Evolutionary conservation across 768 basidiomycete species (phyloP).

Genomic region (Russula sp.): DNA sequence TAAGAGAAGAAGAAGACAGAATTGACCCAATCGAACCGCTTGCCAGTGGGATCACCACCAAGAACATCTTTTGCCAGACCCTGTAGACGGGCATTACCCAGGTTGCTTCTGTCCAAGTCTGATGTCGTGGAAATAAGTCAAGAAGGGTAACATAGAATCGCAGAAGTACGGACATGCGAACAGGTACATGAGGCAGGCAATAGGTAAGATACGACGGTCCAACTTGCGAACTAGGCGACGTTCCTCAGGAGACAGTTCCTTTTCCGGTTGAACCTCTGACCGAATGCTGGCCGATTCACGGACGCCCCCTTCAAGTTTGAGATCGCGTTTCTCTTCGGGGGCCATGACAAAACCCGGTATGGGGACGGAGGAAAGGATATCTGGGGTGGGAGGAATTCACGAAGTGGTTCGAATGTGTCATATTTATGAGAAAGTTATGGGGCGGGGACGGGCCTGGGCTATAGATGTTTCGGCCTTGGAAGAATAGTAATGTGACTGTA

Average conservation of each 20-base stretch:
- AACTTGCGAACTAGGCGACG: conserved; percentile 54
- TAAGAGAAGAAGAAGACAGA: conserved; percentile 78
- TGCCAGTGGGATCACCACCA: conserved; percentile 60
- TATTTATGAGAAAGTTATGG: background rate
- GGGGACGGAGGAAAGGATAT: background rate
- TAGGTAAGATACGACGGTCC: conserved; percentile 61
- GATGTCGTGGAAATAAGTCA: background rate
- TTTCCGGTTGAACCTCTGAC: background rate
- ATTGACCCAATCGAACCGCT: conserved; percentile 72
- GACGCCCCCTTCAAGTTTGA: background rate
- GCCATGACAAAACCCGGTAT: background rate
- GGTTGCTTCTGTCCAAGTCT: conserved; percentile 68
- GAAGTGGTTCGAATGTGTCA: background rate
- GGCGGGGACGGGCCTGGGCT: background rate
- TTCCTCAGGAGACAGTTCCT: conserved; percentile 36
- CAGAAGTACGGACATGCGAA: conserved; percentile 56
- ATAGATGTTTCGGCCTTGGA: background rate
- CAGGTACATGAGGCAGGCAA: conserved; percentile 66
- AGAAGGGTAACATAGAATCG: background rate
- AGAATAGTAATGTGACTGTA: background rate
- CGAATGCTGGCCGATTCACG: background rate
- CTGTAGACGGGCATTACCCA: conserved; percentile 75
- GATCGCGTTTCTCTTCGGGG: conserved; percentile 4
- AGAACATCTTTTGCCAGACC: conserved; percentile 59
- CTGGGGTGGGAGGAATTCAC: background rate